These are phyloP conservation scores for Vitis riparia DNA, from an alignment of 164 flowering plant species.

Conservation along the genomic window DNA sequence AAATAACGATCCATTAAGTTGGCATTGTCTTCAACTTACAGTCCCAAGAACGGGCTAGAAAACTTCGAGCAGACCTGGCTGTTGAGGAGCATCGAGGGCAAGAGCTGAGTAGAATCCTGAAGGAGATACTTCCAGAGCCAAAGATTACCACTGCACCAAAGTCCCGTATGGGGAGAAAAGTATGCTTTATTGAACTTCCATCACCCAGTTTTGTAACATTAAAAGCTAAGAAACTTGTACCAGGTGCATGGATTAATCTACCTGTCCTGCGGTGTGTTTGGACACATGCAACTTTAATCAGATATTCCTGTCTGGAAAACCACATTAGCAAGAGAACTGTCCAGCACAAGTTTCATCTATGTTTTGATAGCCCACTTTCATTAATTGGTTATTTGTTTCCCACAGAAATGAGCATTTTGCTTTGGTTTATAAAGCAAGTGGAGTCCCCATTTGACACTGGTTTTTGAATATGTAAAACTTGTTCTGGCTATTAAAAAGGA, in stretches of 20 bases:
- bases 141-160: constrained; percentile 35
- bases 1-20: too few species aligned
- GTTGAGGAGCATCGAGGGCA: constrained; percentile 77
- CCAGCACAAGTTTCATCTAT: neutral
- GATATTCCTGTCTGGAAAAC: neutral
- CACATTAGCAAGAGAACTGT: neutral
- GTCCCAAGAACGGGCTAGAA: constrained; percentile 76
- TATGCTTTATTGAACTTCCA: constrained; percentile 19
- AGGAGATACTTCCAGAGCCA: constrained; percentile 70
- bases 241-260: neutral
- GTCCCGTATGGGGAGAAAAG: constrained; percentile 65
- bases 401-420: too few species aligned
- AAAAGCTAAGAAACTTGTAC: neutral
- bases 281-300: neutral
- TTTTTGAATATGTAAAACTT: too few species aligned
- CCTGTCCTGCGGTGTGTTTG: neutral
- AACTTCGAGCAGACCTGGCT: constrained; percentile 72
- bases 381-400: neutral
- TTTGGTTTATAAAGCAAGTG: too few species aligned
- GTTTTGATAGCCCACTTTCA: neutral
- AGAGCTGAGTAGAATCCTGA: constrained; percentile 69
- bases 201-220: neutral
- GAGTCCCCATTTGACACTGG: too few species aligned
- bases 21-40: constrained; percentile 28
- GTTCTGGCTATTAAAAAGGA: too few species aligned